These are phyloP conservation scores for Leptoxyphium fumago DNA, from an alignment of 2,329 filamentous ascomycete species.

Conservation along the genomic window DNA sequence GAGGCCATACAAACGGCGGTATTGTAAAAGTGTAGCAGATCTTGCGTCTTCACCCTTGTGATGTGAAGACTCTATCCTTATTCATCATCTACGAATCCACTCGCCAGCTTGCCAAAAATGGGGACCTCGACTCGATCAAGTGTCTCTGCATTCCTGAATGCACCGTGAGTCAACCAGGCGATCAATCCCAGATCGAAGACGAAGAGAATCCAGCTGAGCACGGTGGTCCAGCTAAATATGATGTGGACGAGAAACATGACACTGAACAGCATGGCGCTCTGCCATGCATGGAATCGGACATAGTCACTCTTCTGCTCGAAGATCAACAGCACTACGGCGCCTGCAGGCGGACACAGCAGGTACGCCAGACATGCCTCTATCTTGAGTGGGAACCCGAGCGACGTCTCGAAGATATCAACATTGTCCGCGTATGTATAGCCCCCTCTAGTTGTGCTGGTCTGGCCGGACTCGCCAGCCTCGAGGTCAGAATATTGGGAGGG, in stretches of 20 bases:
- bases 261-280: slow-evolving; percentile 30
- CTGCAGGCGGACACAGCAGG: slow-evolving; percentile 67
- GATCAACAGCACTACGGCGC: slow-evolving; percentile 69
- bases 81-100: slow-evolving; percentile 82
- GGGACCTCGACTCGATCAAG: slow-evolving; percentile 67
- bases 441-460: slow-evolving; percentile 6
- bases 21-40: too few species aligned
- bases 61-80: slow-evolving; percentile 17
- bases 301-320: slow-evolving; percentile 94
- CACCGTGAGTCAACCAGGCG: slow-evolving; percentile 58
- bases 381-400: slow-evolving; percentile 70
- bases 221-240: slow-evolving; percentile 68
- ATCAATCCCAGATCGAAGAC: slow-evolving; percentile 62
- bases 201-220: slow-evolving; percentile 74
- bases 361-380: slow-evolving; percentile 88
- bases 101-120: slow-evolving; percentile 72
- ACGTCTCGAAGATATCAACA: slow-evolving; percentile 73
- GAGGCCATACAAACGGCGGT: too few species aligned
- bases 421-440: slow-evolving; percentile 28
- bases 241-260: slow-evolving; percentile 60
- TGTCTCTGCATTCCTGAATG: slow-evolving; percentile 67
- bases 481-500: slow-evolving; percentile 19
- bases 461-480: slow-evolving; percentile 12
- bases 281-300: slow-evolving; percentile 95
- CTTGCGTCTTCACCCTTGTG: too few species aligned